Conservation (phyloP, 1,284 basidiomycete species). For the Naganishia albida region DNA sequence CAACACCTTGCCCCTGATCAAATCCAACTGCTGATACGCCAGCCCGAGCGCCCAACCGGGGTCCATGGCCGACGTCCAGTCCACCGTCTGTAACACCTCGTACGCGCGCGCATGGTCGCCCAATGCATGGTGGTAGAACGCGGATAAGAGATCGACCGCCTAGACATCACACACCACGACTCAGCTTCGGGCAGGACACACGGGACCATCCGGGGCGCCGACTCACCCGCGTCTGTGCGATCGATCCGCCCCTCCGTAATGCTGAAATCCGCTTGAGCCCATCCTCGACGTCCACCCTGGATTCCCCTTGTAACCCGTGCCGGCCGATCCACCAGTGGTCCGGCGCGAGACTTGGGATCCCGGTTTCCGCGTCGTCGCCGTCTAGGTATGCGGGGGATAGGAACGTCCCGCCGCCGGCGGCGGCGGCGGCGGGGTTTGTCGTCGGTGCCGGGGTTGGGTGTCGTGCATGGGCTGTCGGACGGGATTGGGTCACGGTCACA, state of each 20-base stretch:
- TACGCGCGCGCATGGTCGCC: constrained; percentile 67
- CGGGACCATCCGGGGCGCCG: constrained; percentile 9
- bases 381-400: constrained; percentile 32
- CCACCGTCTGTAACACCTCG: constrained; percentile 60
- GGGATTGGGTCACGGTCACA: neutral
- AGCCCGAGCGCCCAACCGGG: constrained; percentile 32
- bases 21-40: constrained; percentile 48
- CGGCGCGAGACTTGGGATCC: constrained; percentile 30
- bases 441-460: constrained; percentile 24
- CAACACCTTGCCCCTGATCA: constrained; percentile 52
- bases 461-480: neutral
- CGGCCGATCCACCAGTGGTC: constrained; percentile 34
- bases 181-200: neutral
- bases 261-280: constrained; percentile 39
- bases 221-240: constrained; percentile 53
- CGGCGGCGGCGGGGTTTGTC: constrained; percentile 3
- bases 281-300: constrained; percentile 36
- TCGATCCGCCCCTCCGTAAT: constrained; percentile 59
- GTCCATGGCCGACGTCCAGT: constrained; percentile 57
- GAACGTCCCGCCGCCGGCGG: constrained; percentile 1
- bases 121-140: constrained; percentile 75
- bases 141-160: constrained; percentile 61
- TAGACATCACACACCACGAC: constrained; percentile 56
- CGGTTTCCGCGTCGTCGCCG: constrained; percentile 28
- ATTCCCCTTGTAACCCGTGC: constrained; percentile 32